Evolutionary conservation across 2,329 filamentous ascomycete species (phyloP), one percentile per base, ranked within the genome.

Genomic region (Pseudogymnoascus sp.): DNA sequence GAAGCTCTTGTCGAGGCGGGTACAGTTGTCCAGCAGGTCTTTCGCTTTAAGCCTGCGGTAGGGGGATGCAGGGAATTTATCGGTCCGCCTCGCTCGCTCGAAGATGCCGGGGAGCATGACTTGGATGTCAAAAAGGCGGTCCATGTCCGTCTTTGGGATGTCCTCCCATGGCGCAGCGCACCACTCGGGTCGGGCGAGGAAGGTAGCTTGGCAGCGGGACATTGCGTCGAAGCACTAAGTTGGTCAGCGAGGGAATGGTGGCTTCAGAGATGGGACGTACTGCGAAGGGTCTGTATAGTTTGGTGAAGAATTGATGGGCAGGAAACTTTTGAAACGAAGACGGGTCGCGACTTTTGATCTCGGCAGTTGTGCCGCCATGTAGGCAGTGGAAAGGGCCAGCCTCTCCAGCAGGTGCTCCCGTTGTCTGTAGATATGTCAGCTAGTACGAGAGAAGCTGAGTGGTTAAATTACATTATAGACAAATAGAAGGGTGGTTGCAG

Each of bases 231-330:
- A 75, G 46, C 80, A 75, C 80, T 83, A 38, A 8, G 12, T 14
- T 7, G n/a, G 7, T 16, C 19, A 19, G 37, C 7, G 11, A n/a
- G 16, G 37, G 33, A 12, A 10, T 22, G n/a, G 37, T 19, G n/a
- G 22, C 6, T 11, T 35, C 10, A n/a, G 10, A 28, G 14, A 38
- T 31, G n/a, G 38, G 6, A 75, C 82, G 75, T 74, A 84, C 82
- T 53, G 79, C 80, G 59, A 75, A 78, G 12, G 79, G 81, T 24
- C 83, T 78, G 66, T 81, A 85, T 4, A 85, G 76, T 10, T 82
- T 77, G 24, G 79, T 78, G 63, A 85, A 85, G 69, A 83, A 84
- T 68, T 85, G 82, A 64, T 85, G 83, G 10, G 79, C 76, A 1
- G 83, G 83, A 61, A 85, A 85, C 0, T 72, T 72, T 38, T 75